Conservation (phyloP, 2,329 filamentous ascomycete genomes). For the Diaporthe caulivora region DNA sequence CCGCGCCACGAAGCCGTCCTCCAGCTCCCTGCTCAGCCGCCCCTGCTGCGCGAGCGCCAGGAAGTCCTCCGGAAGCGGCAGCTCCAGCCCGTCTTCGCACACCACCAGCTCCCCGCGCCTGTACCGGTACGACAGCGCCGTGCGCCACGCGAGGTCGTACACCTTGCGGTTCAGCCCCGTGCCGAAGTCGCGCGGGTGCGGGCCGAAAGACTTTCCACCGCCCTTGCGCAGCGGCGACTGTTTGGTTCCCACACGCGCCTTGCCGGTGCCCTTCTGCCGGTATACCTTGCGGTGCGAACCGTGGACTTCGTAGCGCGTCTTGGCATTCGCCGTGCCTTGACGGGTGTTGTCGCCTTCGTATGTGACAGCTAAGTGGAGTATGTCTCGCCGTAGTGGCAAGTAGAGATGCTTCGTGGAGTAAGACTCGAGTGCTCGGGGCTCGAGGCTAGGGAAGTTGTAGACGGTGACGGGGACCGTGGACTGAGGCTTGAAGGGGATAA, state of each 20-base stretch:
- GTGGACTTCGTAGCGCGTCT: constrained; percentile 85
- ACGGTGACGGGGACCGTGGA: constrained; percentile 84
- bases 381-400: constrained; percentile 88
- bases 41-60: constrained; percentile 52
- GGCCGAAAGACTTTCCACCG: constrained; percentile 91
- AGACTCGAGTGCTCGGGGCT: constrained; percentile 81
- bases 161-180: constrained; percentile 88
- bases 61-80: constrained; percentile 68
- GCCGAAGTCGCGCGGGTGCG: constrained; percentile 90
- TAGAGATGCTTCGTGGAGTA: constrained; percentile 87
- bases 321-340: constrained; percentile 86
- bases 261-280: constrained; percentile 88
- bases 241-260: constrained; percentile 81
- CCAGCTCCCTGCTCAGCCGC: constrained; percentile 53
- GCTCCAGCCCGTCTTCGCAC: constrained; percentile 81
- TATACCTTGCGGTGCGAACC: constrained; percentile 86
- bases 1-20: constrained; percentile 64
- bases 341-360: constrained; percentile 93
- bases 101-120: constrained; percentile 88
- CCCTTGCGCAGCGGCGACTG: constrained; percentile 87
- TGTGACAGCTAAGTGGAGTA: constrained; percentile 91
- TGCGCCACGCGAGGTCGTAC: constrained; percentile 96
- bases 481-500: constrained; percentile 51
- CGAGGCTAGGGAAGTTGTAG: constrained; percentile 90
- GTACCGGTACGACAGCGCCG: constrained; percentile 92